Percentiles rank a stretch among this genome's conserved stretches.
phyloP scores from a whole-genome alignment of 257 asterid species.

The Rhazya stricta region DNA sequence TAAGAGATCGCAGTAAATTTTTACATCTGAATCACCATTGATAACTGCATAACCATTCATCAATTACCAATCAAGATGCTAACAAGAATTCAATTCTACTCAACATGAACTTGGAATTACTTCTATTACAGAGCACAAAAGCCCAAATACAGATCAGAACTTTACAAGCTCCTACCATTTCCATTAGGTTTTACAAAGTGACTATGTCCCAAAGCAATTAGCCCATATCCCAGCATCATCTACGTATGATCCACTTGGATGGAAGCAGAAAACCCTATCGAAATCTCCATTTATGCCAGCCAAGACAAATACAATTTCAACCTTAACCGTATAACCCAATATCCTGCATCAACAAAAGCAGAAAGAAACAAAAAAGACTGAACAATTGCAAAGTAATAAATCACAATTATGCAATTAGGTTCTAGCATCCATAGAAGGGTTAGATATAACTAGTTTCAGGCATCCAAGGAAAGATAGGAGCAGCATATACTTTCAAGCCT shows the following conservation, averaged over 20 bases:
- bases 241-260: not conserved
- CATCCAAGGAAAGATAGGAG: conserved; percentile 41
- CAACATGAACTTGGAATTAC: no score
- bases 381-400: no score
- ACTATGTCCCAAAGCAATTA: not conserved
- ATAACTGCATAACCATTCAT: no score
- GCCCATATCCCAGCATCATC: not conserved
- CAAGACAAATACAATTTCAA: not conserved
- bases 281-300: not conserved
- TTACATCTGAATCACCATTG: no score
- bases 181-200: not conserved
- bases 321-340: no score
- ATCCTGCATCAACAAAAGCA: not conserved
- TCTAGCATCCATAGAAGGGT: no score
- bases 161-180: not conserved
- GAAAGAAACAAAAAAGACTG: not conserved
- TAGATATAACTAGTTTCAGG: conserved; percentile 16
- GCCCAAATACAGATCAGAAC: not conserved
- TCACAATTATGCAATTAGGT: not conserved
- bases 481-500: conserved; percentile 38
- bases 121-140: no score
- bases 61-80: no score
- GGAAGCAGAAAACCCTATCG: not conserved
- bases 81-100: no score
- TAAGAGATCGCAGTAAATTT: no score